Base-by-base conservation (phyloP, 1,139 yeast genomes). In the Zygosaccharomyces sapae region DNA sequence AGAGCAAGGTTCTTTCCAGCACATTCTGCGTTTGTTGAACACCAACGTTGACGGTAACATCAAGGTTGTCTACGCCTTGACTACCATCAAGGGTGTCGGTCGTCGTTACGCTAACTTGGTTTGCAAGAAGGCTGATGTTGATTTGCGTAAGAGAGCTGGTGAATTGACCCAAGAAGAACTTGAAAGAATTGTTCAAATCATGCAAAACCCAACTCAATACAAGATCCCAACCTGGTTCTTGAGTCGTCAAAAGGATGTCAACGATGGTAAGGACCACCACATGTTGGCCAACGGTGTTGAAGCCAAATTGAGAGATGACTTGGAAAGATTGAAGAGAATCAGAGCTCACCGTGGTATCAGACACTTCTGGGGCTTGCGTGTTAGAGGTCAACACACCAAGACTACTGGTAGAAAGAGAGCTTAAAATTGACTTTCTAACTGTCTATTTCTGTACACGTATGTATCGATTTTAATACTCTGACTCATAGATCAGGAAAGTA, bases 21-120 rank as follows among this genome's bases (percentile, higher is more conserved):
- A 94, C 95, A 92, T 92, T 81, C 88, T 92, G 81, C 98, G 97
- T 89, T 87, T 92, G 81, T 89, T 92, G 81, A 92, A 94, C 87
- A 92, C 99, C 81, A 92, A 92, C 90, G 96, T 92, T 75, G 99
- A 92, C 79, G 99, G 99, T 86, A 89, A 95, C 88, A 90, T 90
- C 83, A 92, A 92, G 86, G 85, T 94, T 77, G 94, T 92, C 94
- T 94, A 89, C 87, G 99, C 99, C 76, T 83, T 92, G 81, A 90
- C 98, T 83, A 87, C 90, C 79, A 94, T 92, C 73, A 87, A 96
- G 83, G 99, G 99, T 88, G 97, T 92, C 73, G 98, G 98, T 80
- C 95, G 97, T 79, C 94, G 99, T 82, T 94, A 92, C 87, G 83
- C 98, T 78, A 92, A 92, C 92, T 83, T 92, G 81, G 96, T 92